Evolutionary conservation across 495 filamentous ascomycete genomes (phyloP), one percentile per base, ranked within the genome.

Genomic region (Filosporella fistucella): DNA sequence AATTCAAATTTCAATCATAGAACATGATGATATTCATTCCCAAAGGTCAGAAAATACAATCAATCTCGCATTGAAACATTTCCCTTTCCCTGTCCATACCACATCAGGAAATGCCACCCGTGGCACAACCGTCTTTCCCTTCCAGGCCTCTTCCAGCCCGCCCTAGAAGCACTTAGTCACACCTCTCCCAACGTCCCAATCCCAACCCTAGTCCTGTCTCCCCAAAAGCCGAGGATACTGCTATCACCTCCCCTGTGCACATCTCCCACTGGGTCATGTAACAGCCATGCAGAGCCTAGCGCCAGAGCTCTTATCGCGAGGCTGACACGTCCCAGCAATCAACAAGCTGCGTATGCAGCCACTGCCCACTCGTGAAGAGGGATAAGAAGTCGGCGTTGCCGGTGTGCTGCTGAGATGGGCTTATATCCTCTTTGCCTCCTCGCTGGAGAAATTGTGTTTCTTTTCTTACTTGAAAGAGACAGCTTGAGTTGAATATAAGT

Each of bases 341-440:
- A 49, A 21, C 21, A 26, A 36, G 20, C 35, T 10, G 3, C 9
- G 16, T n/a, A n/a, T 38, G 26, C 24, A 43, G 21, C 29, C 40
- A 36, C 21, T 16, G 21, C 29, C 13, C 32, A 24, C 25, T 12
- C 13, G 25, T 39, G 24, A 6, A 29, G 14, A 12, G 41, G 23
- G 33, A 52, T 52, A 52, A 52, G 49, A 29, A 52, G 42, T 39
- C 41, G 49, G 41, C 24, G 18, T 17, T 40, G 33, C 49, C 49
- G 49, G 47, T 35, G 17, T 14, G 18, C 25, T 22, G 6, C n/a
- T 42, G 17, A 20, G 12, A 41, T 40, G 44, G n/a, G n/a, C n/a
- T n/a, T n/a, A n/a, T n/a, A n/a, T 35, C 32, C 18, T 35, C 18
- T 22, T 23, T 10, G 14, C 5, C n/a, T 41, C 14, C 38, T 22